phyloP scores from a whole-genome alignment of 2,329 filamentous ascomycete species.

The Penicillium sp. region DNA sequence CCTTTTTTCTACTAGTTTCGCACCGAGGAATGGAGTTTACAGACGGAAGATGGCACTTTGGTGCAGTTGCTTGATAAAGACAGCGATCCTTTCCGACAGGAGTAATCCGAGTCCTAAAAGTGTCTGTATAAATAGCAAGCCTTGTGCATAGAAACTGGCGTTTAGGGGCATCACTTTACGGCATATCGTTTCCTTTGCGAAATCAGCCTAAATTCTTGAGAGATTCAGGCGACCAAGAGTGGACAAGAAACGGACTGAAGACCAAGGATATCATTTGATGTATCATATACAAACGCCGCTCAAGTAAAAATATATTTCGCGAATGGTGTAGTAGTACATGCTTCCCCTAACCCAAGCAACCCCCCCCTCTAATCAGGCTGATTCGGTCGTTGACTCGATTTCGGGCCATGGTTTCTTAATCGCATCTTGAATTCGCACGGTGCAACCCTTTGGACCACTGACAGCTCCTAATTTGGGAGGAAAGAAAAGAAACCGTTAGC shows the following conservation, averaged over 20 bases:
- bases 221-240: neutral
- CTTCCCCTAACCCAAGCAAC: slow-evolving; percentile 17
- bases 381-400: slow-evolving; percentile 28
- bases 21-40: slow-evolving; percentile 86
- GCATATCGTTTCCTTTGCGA: slow-evolving; percentile 14
- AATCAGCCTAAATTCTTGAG: neutral
- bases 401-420: slow-evolving; percentile 78
- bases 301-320: slow-evolving; percentile 31
- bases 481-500: slow-evolving; percentile 10
- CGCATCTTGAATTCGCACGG: slow-evolving; percentile 84
- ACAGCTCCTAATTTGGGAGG: slow-evolving; percentile 65
- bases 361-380: slow-evolving; percentile 27
- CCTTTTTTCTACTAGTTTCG: slow-evolving; percentile 61
- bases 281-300: slow-evolving; percentile 42
- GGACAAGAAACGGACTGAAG: slow-evolving; percentile 9
- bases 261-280: slow-evolving; percentile 41
- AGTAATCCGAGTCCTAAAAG: slow-evolving; percentile 34
- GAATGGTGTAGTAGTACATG: slow-evolving; percentile 42
- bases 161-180: too few relatives aligned
- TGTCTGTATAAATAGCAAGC: slow-evolving; percentile 28
- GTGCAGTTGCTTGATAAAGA: slow-evolving; percentile 73
- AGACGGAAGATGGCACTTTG: slow-evolving; percentile 62
- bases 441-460: slow-evolving; percentile 79
- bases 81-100: slow-evolving; percentile 63
- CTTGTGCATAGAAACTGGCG: slow-evolving; percentile 24